A percentile compares a stretch with the other conserved stretches of the same genome.
These are phyloP conservation scores for Hericium rajendrae DNA, from an alignment of 768 basidiomycete genomes.

Conservation along the genomic window DNA sequence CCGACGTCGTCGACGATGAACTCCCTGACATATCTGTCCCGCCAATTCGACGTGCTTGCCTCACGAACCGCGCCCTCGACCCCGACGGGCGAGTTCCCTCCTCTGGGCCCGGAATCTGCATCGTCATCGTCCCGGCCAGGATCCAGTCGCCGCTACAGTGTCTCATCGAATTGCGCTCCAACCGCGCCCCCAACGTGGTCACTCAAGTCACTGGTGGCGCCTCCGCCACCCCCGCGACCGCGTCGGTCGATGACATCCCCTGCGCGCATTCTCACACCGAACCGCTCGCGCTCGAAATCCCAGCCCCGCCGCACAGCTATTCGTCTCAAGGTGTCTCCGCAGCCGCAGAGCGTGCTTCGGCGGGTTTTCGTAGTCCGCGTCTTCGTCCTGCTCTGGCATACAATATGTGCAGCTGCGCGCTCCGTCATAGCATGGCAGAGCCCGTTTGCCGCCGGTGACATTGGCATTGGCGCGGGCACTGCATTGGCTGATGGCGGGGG, in stretches of 20 bases:
- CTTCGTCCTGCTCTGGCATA: constrained; percentile 60
- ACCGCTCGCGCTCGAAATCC: constrained; percentile 1
- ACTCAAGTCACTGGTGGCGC: constrained; percentile 13
- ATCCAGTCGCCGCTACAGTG: neutral
- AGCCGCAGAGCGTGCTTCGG: constrained; percentile 25
- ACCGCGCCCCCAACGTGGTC: constrained; percentile 8
- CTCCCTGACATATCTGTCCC: constrained; percentile 71
- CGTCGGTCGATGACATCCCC: constrained; percentile 12
- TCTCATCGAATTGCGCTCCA: neutral
- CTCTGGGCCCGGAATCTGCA: constrained; percentile 9
- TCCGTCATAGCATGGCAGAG: constrained; percentile 22
- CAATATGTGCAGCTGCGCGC: constrained; percentile 53
- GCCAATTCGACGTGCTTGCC: constrained; percentile 72
- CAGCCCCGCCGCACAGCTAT: constrained; percentile 4
- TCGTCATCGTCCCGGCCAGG: neutral
- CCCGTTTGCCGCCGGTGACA: neutral
- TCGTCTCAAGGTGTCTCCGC: constrained; percentile 4
- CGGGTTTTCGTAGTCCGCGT: constrained; percentile 66
- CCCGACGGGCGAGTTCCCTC: constrained; percentile 30
- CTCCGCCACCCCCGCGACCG: constrained; percentile 10
- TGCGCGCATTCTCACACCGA: constrained; percentile 7
- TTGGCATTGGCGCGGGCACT: neutral
- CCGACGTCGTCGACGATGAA: constrained; percentile 43
- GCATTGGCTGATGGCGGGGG: neutral
- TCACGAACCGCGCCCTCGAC: constrained; percentile 51